Evolutionary conservation across 2,329 filamentous ascomycete species (phyloP).

Genomic region (Neospermospora avenae): DNA sequence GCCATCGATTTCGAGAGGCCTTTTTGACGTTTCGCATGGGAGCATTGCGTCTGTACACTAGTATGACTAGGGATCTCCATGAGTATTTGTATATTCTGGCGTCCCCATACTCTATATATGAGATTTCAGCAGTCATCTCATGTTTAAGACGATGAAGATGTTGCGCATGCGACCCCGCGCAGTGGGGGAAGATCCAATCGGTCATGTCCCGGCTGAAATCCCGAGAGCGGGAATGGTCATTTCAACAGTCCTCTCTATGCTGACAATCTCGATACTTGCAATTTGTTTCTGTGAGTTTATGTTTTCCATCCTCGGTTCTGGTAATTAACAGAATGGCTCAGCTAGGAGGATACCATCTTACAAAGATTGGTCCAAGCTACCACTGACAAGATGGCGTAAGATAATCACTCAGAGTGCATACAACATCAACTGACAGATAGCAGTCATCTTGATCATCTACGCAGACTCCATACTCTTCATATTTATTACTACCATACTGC

Average conservation of each 20-base stretch:
- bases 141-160: constrained; percentile 6
- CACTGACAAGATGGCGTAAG: constrained; percentile 24
- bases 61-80: background rate
- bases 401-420: background rate
- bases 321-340: background rate
- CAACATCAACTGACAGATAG: background rate
- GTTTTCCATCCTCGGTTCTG: background rate
- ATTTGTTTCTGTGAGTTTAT: constrained; percentile 20
- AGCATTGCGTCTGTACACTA: background rate
- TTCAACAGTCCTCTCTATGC: constrained; percentile 14
- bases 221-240: constrained; percentile 33
- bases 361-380: constrained; percentile 16
- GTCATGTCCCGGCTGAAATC: constrained; percentile 30
- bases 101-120: background rate
- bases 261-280: constrained; percentile 17
- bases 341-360: constrained; percentile 14
- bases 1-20: no score
- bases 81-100: background rate
- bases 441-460: constrained; percentile 48
- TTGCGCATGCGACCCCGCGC: background rate
- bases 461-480: constrained; percentile 58
- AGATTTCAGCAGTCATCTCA: background rate
- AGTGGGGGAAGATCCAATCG: background rate
- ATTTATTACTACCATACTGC: constrained; percentile 52
- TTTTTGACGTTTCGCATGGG: background rate